Percentiles rank a stretch among this genome's conserved stretches.
Conservation (phyloP, 2,329 filamentous ascomycete species). For the Monascus ruber region DNA sequence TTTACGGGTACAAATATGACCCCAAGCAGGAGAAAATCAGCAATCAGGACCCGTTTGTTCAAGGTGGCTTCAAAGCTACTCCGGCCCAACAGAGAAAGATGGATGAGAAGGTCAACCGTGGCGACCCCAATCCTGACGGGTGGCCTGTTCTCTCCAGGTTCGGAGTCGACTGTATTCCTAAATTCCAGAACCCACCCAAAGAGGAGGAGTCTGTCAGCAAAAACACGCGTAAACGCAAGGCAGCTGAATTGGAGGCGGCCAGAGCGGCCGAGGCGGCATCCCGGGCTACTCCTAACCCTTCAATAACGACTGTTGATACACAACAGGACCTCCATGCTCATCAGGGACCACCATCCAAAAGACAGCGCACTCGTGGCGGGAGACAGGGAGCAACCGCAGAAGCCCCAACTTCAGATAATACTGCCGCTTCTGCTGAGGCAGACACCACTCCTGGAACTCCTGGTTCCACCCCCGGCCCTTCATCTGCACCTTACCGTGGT, state of each 20-base stretch:
- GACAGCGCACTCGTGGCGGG: constrained; percentile 22
- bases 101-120: constrained; percentile 21
- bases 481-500: constrained; percentile 9
- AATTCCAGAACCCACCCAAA: constrained; percentile 20
- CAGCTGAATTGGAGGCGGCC: constrained; percentile 22
- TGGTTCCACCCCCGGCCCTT: constrained; percentile 6
- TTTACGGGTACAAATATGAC: constrained; percentile 51
- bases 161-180: constrained; percentile 26
- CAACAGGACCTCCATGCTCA: constrained; percentile 13
- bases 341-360: constrained; percentile 13
- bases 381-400: constrained; percentile 10
- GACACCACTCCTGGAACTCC: constrained; percentile 9
- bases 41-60: constrained; percentile 47
- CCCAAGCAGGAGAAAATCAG: constrained; percentile 34
- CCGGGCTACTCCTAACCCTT: not conserved
- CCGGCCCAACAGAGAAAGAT: constrained; percentile 31
- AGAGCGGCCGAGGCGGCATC: constrained; percentile 15
- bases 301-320: not conserved
- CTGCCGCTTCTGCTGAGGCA: constrained; percentile 8
- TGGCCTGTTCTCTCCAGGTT: constrained; percentile 27
- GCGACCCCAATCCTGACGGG: constrained; percentile 31
- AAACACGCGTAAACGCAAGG: constrained; percentile 26
- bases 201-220: constrained; percentile 14
- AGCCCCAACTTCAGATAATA: constrained; percentile 1
- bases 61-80: constrained; percentile 38